Percentiles rank a stretch among this genome's conserved stretches.
Conservation (phyloP, 2,329 filamentous ascomycete species). For the Ascochyta koolunga region DNA sequence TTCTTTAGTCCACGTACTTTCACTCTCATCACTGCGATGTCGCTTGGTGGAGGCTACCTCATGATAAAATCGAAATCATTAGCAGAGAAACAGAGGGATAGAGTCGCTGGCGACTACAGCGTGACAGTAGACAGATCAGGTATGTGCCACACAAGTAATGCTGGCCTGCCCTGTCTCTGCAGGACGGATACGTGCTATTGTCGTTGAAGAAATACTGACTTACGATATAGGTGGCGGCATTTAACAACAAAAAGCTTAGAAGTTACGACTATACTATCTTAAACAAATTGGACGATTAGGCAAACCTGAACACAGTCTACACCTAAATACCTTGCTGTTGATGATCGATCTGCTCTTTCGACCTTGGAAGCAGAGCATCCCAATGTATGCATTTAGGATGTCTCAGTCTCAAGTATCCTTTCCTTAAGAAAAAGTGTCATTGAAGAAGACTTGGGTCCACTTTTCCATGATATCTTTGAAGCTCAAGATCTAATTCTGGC, state of each 20-base stretch:
- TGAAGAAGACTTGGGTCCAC: not conserved
- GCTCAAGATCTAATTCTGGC: not conserved
- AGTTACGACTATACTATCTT: not conserved
- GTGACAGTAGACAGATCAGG: constrained; percentile 46
- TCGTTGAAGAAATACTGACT: not conserved
- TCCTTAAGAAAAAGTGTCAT: not conserved
- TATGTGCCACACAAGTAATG: constrained; percentile 9
- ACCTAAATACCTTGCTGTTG: not conserved
- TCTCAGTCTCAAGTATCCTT: not conserved
- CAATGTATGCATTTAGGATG: not conserved
- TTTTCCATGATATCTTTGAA: not conserved
- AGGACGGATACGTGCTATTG: not conserved
- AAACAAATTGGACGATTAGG: not conserved
- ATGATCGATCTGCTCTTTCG: not conserved
- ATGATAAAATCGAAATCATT: constrained; percentile 40
- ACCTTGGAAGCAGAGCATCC: not conserved
- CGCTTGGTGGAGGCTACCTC: constrained; percentile 42
- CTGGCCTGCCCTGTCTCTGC: not conserved
- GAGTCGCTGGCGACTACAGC: constrained; percentile 41
- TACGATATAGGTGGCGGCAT: constrained; percentile 8
- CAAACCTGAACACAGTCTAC: not conserved
- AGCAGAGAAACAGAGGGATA: constrained; percentile 37
- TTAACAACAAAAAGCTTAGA: not conserved
- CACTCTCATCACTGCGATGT: constrained; percentile 37
- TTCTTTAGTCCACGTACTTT: constrained; percentile 40